These are phyloP conservation scores for Fusarium graminum DNA, from an alignment of 2,329 filamentous ascomycete species.

Conservation along the genomic window DNA sequence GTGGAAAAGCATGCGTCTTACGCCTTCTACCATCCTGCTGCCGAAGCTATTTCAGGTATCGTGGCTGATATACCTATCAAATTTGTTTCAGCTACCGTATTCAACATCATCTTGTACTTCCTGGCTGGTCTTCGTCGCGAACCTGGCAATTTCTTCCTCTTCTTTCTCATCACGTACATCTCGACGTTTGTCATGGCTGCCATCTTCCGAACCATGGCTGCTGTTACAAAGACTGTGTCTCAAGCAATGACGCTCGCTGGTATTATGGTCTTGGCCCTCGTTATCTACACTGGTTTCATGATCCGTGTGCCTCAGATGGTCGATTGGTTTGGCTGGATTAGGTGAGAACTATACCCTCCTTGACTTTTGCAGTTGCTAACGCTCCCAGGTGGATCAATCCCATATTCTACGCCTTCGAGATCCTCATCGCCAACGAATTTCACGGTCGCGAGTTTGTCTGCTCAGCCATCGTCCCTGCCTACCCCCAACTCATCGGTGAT, in stretches of 20 bases:
- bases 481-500: constrained; percentile 58
- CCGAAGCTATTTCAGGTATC: constrained; percentile 68
- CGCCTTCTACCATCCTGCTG: constrained; percentile 64
- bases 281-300: constrained; percentile 47
- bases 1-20: constrained; percentile 64
- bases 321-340: constrained; percentile 79
- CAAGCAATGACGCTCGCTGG: constrained; percentile 68
- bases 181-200: constrained; percentile 80
- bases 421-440: constrained; percentile 80
- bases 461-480: constrained; percentile 62
- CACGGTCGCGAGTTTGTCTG: constrained; percentile 70
- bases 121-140: constrained; percentile 66
- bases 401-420: constrained; percentile 80
- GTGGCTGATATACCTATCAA: constrained; percentile 70
- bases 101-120: constrained; percentile 72
- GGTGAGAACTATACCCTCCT: background rate
- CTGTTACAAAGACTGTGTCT: constrained; percentile 74
- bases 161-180: constrained; percentile 76
- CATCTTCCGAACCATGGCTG: constrained; percentile 80
- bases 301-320: constrained; percentile 58
- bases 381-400: constrained; percentile 79
- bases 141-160: constrained; percentile 80
- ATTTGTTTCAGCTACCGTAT: constrained; percentile 62
- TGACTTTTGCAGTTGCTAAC: accelerated
- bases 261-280: constrained; percentile 68